Evolutionary conservation across 1,284 basidiomycete genomes (phyloP), one percentile per base, ranked within the genome.

Genomic region (Apiotrichum veenhuisii): DNA sequence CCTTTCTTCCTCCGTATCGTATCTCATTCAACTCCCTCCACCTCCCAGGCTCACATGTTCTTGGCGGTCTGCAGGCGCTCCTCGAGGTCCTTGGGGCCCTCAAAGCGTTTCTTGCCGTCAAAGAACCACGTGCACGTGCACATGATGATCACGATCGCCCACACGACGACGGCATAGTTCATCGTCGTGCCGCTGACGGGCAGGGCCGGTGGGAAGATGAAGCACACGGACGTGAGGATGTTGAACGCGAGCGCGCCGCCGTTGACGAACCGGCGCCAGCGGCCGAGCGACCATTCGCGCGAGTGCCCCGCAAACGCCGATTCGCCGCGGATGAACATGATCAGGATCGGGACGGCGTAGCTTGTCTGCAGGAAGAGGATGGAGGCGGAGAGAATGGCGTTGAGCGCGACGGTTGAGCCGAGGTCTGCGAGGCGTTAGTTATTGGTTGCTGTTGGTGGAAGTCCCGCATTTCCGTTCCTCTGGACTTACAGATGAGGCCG

Each of bases 141-240:
- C 27, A 78, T 61, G 52, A 75, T 62, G 50, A 63, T 57, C 52
- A 73, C 65, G 57, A 73, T 51, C 15, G 57, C 68, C 36, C 71
- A 59, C 5, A 74, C 72, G 12, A 75, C 78, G 15, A 76, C 55
- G 9, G 70, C 71, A 59, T 78, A 80, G 66, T 80, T 80, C 79
- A 80, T 80, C 50, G 66, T 72, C 5, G 61, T 61, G 2, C 70
- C 73, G 7, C 63, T 69, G 3, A 77, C 73, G 12, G 78, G 77
- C 0, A 78, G 53, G 17, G 67, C 72, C 9, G 79, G 78, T 1
- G 80, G 80, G 74, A 81, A 80, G 25, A 80, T 58, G 76, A 81
- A 81, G 68, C 80, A 78, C 34, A 80, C 72, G 15, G 73, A 71
- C 3, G 79, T 81, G 42, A 80, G 56, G 18, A 70, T 27, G 2